These are phyloP conservation scores for Xylaria flabelliformis DNA, from an alignment of 495 filamentous ascomycete genomes.

Conservation along the genomic window DNA sequence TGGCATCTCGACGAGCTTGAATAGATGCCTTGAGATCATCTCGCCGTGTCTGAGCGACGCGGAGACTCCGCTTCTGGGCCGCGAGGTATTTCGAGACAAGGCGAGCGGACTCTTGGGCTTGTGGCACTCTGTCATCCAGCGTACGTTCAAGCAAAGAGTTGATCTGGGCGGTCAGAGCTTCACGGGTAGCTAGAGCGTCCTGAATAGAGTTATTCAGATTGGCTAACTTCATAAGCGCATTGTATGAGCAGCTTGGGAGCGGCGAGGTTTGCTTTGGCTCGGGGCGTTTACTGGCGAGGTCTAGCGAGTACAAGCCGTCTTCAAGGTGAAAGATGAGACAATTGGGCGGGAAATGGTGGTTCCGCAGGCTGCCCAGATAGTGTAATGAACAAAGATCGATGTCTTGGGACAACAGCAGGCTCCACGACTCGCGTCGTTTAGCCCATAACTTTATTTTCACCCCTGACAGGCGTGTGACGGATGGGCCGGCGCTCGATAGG, in stretches of 20 bases:
- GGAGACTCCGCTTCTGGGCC: conserved; percentile 68
- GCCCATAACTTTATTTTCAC: conserved; percentile 80
- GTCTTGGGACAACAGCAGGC: conserved; percentile 72
- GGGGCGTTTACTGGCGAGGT: conserved; percentile 53
- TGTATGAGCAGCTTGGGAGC: conserved; percentile 79
- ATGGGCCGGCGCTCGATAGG: conserved; percentile 68
- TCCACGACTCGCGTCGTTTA: conserved; percentile 66
- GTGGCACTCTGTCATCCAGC: conserved; percentile 58
- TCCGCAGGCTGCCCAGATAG: conserved; percentile 81
- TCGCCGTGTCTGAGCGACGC: conserved; percentile 62
- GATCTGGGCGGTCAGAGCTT: conserved; percentile 78
- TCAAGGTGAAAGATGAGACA: conserved; percentile 85
- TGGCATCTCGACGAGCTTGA: conserved; percentile 67
- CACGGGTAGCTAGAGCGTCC: conserved; percentile 81
- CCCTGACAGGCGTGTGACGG: conserved; percentile 66
- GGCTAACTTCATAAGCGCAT: conserved; percentile 84
- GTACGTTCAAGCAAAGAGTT: conserved; percentile 67
- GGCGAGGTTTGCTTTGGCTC: conserved; percentile 52
- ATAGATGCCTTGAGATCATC: conserved; percentile 71
- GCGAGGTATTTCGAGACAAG: conserved; percentile 66
- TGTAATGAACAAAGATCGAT: conserved; percentile 74
- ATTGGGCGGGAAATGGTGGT: conserved; percentile 81
- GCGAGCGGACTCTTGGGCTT: conserved; percentile 67
- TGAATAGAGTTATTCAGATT: conserved; percentile 93
- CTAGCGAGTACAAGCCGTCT: conserved; percentile 84